phyloP scores from a whole-genome alignment of 352 stramenopile species.

The Phytophthora citrophthora region DNA sequence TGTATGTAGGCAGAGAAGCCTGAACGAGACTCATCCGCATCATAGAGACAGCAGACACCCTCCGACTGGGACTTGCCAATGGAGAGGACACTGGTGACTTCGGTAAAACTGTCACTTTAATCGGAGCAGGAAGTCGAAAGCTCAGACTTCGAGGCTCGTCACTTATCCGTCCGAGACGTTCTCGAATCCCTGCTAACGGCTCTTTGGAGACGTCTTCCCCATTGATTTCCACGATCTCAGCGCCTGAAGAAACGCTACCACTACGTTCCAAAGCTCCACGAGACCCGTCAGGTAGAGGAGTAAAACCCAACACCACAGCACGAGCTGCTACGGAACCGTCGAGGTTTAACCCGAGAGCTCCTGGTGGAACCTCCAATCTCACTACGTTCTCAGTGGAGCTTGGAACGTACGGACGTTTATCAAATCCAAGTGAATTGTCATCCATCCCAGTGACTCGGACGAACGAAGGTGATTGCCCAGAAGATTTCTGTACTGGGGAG shows the following conservation, averaged over 20 bases:
- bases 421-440: constrained; percentile 1
- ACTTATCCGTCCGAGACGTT: constrained; percentile 42
- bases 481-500: constrained; percentile 1
- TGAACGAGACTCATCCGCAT: constrained; percentile 18
- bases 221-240: constrained; percentile 69
- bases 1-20: constrained; percentile 37
- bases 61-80: constrained; percentile 1
- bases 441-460: constrained; percentile 38
- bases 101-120: constrained; percentile 9
- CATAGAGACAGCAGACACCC: constrained; percentile 18
- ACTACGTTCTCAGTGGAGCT: constrained; percentile 36
- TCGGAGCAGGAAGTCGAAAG: constrained; percentile 47
- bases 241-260: constrained; percentile 47
- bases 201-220: constrained; percentile 56
- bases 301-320: constrained; percentile 70
- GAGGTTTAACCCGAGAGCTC: constrained; percentile 64
- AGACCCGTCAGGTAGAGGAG: constrained; percentile 56
- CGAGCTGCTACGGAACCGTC: constrained; percentile 38
- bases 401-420: constrained; percentile 21
- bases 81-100: not conserved
- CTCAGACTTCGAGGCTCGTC: constrained; percentile 42
- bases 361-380: constrained; percentile 50
- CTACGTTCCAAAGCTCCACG: constrained; percentile 49
- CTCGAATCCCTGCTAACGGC: constrained; percentile 51
- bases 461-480: constrained; percentile 17